Evolutionary conservation across 2,329 filamentous ascomycete species (phyloP), one percentile per base, ranked within the genome.

Genomic region (Fusarium xylarioides): DNA sequence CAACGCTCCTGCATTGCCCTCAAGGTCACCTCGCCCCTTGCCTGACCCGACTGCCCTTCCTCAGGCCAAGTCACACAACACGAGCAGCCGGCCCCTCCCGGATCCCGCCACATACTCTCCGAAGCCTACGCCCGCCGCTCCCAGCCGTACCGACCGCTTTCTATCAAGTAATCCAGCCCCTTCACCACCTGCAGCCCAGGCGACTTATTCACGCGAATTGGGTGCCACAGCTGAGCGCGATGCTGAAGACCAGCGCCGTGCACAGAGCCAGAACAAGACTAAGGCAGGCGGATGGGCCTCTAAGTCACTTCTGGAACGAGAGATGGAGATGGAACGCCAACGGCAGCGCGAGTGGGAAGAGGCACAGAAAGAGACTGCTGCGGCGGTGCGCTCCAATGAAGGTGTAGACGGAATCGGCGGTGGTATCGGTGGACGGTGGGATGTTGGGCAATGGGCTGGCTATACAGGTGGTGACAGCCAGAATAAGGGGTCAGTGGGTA

Each of bases 331-430:
- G 79, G 93, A 95, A 81, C 86, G 93, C 14, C 89, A 94, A 83
- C 86, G 92, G 19, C 93, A 95, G 82, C 87, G 86, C 63, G 93
- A 95, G 80, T 95, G 93, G 93, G 93, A 96, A 80, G 90, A 93
- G 70, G 85, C 90, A 2, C 93, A 95, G 81, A 86, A 90, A 77
- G 89, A 89, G 73, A 88, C 90, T 23, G 88, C 89, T 28, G 86
- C 86, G 62, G 86, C 88, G 0, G 84, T 85, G 11, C 85, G 85
- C 38, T 84, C 87, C 23, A 81, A 82, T 3, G 86, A 86, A 15
- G 86, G 85, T 21, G 86, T 88, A 19, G 90, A 92, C 30, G 91
- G 91, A 1, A 88, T 90, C 46, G 90, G 90, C 0, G 89, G 89
- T n/a, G 92, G 92, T 0, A 84, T 91, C 32, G 88, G 87, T 4